Base-by-base conservation (phyloP, 805 yeast species). In the Novakomyces olei region DNA sequence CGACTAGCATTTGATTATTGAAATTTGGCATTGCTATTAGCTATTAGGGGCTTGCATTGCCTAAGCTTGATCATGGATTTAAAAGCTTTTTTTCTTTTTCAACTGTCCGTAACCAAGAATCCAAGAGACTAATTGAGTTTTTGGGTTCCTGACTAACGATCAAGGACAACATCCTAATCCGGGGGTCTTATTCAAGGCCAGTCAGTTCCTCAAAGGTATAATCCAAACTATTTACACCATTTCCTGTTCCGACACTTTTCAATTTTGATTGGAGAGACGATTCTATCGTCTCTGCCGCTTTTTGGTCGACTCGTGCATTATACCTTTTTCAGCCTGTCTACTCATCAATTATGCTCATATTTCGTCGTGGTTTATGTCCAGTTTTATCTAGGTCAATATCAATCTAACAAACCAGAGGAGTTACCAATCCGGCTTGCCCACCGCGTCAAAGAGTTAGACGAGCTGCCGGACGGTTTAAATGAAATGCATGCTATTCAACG, bases 381-480 rank as follows among this genome's bases (percentile, higher is more conserved):
- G n/a, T n/a, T n/a, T n/a, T n/a, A n/a, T n/a, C n/a, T n/a, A n/a
- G n/a, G n/a, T n/a, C n/a, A n/a, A n/a, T n/a, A n/a, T n/a, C n/a
- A n/a, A n/a, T n/a, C 39, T 43, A 27, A n/a, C n/a, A n/a, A n/a
- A n/a, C 23, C 39, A 23, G 79, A 78, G 46, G 94, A 81, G 50
- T 61, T 81, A 23, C 93, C 93, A 1, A 77, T 80, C 27, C 60
- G 94, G 37, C 59, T 80, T 31, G 91, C 92, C 2, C 78, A 75
- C 44, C 65, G 91, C 34, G 92, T 80, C 22, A 71, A 75, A 47
- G 93, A 80, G 45, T 57, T 81, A 37, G 91, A 80, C 27, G 64
- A 66, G 17, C 64, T 88, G 19, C 93, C 94, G 0, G 60, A 70
- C 42, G 81, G 79, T 0, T 59, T 81, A 34, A 64, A 61, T 41